Conservation (phyloP, 768 basidiomycete species). For the Chalciporus piperatus region DNA sequence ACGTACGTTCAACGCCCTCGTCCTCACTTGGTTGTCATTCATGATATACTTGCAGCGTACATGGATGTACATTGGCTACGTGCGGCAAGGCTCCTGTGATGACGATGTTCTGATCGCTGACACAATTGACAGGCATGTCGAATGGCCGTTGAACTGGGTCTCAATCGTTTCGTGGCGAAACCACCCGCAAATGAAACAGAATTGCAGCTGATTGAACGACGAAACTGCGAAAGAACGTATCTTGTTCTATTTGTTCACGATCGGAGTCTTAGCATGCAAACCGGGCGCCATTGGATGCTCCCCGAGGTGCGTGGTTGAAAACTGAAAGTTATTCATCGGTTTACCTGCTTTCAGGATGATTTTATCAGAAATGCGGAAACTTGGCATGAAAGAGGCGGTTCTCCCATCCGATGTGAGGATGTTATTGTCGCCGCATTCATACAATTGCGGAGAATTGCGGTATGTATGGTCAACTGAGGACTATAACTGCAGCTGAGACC, state of each 20-base stretch:
- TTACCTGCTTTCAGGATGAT: slow-evolving; percentile 48
- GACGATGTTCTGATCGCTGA: slow-evolving; percentile 4
- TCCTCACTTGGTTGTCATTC: not conserved
- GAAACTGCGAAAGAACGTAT: slow-evolving; percentile 84
- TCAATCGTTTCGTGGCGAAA: slow-evolving; percentile 64
- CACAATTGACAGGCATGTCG: slow-evolving; percentile 60
- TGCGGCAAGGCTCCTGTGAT: slow-evolving; percentile 20
- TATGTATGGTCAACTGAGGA: slow-evolving; percentile 34
- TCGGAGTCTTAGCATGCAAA: slow-evolving; percentile 82
- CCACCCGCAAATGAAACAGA: slow-evolving; percentile 61
- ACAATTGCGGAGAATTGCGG: slow-evolving; percentile 75
- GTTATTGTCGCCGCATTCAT: slow-evolving; percentile 78
- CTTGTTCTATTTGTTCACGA: slow-evolving; percentile 86
- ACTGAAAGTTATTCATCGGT: slow-evolving; percentile 3
- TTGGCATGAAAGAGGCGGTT: slow-evolving; percentile 67
- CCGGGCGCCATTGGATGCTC: slow-evolving; percentile 85
- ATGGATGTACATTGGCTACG: slow-evolving; percentile 87
- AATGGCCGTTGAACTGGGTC: slow-evolving; percentile 81
- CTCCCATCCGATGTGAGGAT: slow-evolving; percentile 66
- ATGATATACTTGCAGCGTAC: slow-evolving; percentile 52
- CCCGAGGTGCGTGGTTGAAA: slow-evolving; percentile 48
- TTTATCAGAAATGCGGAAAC: slow-evolving; percentile 62
- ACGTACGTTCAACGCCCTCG: slow-evolving; percentile 40
- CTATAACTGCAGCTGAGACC: not conserved
- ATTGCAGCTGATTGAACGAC: slow-evolving; percentile 66